Evolutionary conservation across 2,329 filamentous ascomycete species (phyloP).

Genomic region (Salinomyces thailandicus): DNA sequence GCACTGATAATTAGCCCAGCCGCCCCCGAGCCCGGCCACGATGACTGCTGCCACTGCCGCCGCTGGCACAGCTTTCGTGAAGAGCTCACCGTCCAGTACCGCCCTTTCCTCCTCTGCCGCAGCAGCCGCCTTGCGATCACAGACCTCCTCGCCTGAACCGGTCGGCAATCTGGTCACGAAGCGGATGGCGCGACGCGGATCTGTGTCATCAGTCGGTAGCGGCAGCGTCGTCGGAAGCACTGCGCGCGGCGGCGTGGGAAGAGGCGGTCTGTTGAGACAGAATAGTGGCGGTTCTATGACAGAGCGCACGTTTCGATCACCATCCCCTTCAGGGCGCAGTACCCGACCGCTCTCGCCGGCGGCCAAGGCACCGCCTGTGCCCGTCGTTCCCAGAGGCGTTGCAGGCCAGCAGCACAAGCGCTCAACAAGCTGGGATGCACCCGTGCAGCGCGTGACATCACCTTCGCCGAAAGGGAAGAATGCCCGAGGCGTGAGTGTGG

Average conservation of each 20-base stretch:
- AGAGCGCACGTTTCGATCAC: conserved; percentile 74
- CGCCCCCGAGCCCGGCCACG: conserved; percentile 47
- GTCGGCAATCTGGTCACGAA: conserved; percentile 81
- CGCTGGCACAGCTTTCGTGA: conserved; percentile 63
- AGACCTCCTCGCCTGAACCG: conserved; percentile 65
- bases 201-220: conserved; percentile 56
- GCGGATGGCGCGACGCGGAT: conserved; percentile 65
- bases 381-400: conserved; percentile 45
- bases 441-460: conserved; percentile 35
- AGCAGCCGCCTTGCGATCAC: conserved; percentile 69
- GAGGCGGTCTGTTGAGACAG: conserved; percentile 48
- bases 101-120: conserved; percentile 77
- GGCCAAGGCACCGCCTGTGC: conserved; percentile 57
- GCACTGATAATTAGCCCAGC: too few relatives aligned
- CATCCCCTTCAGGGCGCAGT: conserved; percentile 46
- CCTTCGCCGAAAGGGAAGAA: conserved; percentile 31
- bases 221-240: conserved; percentile 25
- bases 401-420: conserved; percentile 27
- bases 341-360: conserved; percentile 16
- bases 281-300: conserved; percentile 75
- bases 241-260: conserved; percentile 22
- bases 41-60: conserved; percentile 71
- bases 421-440: conserved; percentile 43
- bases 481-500: conserved; percentile 22
- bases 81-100: conserved; percentile 51